Conservation (phyloP, 352 stramenopile species). For the Phytopythium litorale region DNA sequence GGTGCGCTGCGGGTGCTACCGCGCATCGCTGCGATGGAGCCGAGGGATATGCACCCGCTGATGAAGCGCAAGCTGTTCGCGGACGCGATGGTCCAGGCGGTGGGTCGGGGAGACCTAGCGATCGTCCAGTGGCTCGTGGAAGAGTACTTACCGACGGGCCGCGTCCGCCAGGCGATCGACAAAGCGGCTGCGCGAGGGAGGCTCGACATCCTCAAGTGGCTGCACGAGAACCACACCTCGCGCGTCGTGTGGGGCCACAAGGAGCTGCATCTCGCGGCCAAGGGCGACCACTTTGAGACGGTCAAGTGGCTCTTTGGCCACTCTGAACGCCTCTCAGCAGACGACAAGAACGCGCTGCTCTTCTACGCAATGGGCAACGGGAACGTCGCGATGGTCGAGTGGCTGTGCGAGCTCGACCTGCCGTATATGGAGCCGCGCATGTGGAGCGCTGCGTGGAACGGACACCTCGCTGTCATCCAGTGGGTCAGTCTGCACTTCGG, state of each 20-base stretch:
- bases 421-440: constrained; percentile 13
- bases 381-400: constrained; percentile 25
- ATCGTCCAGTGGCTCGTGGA: constrained; percentile 6
- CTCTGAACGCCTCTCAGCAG: neutral
- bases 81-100: neutral
- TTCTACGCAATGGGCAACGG: constrained; percentile 20
- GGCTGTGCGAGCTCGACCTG: constrained; percentile 16
- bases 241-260: constrained; percentile 9
- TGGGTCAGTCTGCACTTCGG: constrained; percentile 9
- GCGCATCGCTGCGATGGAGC: neutral
- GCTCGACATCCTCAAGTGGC: constrained; percentile 17
- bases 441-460: constrained; percentile 20
- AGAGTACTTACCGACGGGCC: constrained; percentile 11
- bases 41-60: neutral
- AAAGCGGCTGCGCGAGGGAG: constrained; percentile 18
- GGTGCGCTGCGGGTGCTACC: neutral
- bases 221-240: constrained; percentile 17
- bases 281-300: constrained; percentile 6
- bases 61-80: constrained; percentile 8
- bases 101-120: constrained; percentile 3
- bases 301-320: constrained; percentile 1
- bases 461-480: constrained; percentile 23
- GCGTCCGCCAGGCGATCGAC: constrained; percentile 27
- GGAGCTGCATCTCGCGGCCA: constrained; percentile 7
- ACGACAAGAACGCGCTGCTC: constrained; percentile 8